Conservation (phyloP, 2,329 filamentous ascomycete genomes). For the Trichoderma atrobrunneum region DNA sequence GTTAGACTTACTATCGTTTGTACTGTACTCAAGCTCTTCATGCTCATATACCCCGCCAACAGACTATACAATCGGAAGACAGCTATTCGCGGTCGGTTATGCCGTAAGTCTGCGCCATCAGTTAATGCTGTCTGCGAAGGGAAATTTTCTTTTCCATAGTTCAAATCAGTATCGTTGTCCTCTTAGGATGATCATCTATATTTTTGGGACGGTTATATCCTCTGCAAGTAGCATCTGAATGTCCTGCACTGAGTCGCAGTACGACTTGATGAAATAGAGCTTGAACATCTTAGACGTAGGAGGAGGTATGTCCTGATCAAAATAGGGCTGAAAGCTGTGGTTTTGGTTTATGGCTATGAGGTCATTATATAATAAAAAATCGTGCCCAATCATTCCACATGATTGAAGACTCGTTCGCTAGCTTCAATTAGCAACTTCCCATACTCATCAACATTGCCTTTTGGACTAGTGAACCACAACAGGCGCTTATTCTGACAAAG, state of each 20-base stretch:
- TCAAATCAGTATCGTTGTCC: too few species aligned
- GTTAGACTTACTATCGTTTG: too few species aligned
- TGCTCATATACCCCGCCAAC: not conserved
- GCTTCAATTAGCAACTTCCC: not conserved
- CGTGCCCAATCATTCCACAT: not conserved
- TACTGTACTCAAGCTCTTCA: not conserved
- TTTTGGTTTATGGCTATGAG: too few species aligned
- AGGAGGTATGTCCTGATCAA: not conserved
- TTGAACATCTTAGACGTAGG: not conserved
- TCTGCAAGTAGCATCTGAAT: too few species aligned
- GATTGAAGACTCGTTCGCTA: not conserved
- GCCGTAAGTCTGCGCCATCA: too few species aligned
- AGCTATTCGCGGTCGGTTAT: too few species aligned
- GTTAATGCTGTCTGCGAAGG: too few species aligned
- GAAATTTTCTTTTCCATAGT: too few species aligned
- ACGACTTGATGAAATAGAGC: not conserved
- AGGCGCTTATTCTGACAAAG: not conserved
- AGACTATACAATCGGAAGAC: too few species aligned
- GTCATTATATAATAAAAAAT: not conserved
- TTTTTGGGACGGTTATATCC: too few species aligned
- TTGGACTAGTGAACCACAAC: not conserved
- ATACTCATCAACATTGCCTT: too few species aligned
- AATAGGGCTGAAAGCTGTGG: too few species aligned
- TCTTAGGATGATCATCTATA: not conserved
- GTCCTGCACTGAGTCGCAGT: not conserved